phyloP scores from a whole-genome alignment of 2,329 filamentous ascomycete species.

The Rhynchosporium agropyri region DNA sequence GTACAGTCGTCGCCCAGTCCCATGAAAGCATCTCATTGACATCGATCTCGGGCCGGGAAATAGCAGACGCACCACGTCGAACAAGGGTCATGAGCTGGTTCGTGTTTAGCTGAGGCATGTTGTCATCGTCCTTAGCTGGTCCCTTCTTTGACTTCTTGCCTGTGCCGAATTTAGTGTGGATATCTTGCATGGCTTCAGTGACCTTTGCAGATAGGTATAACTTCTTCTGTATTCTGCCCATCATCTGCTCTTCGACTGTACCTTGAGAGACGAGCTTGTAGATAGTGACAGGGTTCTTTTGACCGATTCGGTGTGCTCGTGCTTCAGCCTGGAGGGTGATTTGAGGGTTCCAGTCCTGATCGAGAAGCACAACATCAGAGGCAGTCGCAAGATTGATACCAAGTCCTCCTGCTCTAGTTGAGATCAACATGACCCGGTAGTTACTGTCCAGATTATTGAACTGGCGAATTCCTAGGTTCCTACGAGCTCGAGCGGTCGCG shows the following conservation, averaged over 20 bases:
- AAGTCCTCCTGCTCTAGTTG: slow-evolving; percentile 90
- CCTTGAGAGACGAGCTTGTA: slow-evolving; percentile 90
- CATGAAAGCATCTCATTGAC: slow-evolving; percentile 60
- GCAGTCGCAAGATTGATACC: slow-evolving; percentile 96
- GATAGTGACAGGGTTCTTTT: slow-evolving; percentile 91
- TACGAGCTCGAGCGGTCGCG: slow-evolving; percentile 73
- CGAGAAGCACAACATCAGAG: slow-evolving; percentile 95
- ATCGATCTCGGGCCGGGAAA: slow-evolving; percentile 55
- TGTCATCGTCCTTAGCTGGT: slow-evolving; percentile 43
- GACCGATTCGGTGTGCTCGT: slow-evolving; percentile 91
- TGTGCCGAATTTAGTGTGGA: slow-evolving; percentile 46
- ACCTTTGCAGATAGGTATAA: slow-evolving; percentile 63
- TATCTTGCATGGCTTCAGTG: slow-evolving; percentile 59
- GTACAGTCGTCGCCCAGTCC: slow-evolving; percentile 55
- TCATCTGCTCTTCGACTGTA: slow-evolving; percentile 89
- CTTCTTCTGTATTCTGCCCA: slow-evolving; percentile 53
- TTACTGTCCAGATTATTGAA: slow-evolving; percentile 83
- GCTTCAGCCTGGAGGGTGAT: slow-evolving; percentile 95
- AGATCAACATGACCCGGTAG: slow-evolving; percentile 87
- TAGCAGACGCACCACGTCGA: slow-evolving; percentile 55
- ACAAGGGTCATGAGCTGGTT: slow-evolving; percentile 56
- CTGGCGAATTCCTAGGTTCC: slow-evolving; percentile 92
- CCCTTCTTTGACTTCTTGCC: slow-evolving; percentile 41
- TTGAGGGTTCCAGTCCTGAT: slow-evolving; percentile 97
- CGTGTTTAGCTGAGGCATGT: slow-evolving; percentile 54